A percentile compares a stretch with the other conserved stretches of the same genome.
Conservation (phyloP, 208 protist genomes). For the Balamuthia mandrillaris region DNA sequence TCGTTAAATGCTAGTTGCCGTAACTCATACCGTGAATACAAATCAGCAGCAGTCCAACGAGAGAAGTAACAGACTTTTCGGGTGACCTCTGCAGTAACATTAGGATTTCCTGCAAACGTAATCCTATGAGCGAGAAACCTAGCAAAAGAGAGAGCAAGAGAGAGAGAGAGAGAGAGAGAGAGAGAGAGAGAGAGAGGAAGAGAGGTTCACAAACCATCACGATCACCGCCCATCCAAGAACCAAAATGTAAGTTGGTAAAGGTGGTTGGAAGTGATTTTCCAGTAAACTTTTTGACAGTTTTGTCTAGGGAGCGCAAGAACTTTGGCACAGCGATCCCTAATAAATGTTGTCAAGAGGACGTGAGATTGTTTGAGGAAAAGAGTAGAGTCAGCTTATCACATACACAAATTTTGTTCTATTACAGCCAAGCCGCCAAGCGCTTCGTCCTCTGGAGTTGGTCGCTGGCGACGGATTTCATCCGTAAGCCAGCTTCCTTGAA, state of each 20-base stretch:
- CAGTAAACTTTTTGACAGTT: neutral
- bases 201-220: conserved; percentile 71
- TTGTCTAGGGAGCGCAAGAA: conserved; percentile 55
- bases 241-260: conserved; percentile 33
- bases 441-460: conserved; percentile 64
- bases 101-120: conserved; percentile 55
- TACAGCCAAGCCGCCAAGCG: conserved; percentile 58
- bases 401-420: conserved; percentile 64
- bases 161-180: too few relatives aligned
- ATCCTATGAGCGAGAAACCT: too few relatives aligned
- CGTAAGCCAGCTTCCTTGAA: conserved; percentile 39
- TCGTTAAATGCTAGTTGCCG: neutral
- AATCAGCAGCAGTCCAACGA: conserved; percentile 45
- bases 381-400: too few relatives aligned
- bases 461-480: conserved; percentile 58
- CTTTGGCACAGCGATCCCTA: conserved; percentile 54
- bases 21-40: conserved; percentile 47
- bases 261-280: conserved; percentile 12
- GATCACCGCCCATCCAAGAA: conserved; percentile 72
- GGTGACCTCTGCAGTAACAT: conserved; percentile 59
- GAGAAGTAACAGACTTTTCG: conserved; percentile 37
- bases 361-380: neutral
- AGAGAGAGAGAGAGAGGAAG: too few relatives aligned
- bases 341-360: neutral
- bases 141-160: too few relatives aligned